phyloP scores from a whole-genome alignment of 352 stramenopile species.

The Phytophthora citrophthora region DNA sequence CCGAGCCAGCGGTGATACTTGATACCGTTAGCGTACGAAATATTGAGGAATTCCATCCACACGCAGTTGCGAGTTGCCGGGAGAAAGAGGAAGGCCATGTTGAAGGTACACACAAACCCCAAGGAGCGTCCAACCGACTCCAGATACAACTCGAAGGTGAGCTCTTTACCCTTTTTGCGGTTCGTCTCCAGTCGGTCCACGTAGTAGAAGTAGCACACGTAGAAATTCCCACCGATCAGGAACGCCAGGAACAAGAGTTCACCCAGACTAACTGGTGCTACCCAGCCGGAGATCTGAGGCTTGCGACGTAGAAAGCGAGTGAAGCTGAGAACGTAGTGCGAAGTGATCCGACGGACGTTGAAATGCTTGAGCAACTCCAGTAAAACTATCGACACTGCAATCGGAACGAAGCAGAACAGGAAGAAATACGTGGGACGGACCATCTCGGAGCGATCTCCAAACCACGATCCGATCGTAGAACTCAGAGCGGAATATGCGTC shows the following conservation, averaged over 20 bases:
- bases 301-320: slow-evolving; percentile 54
- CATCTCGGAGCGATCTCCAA: slow-evolving; percentile 55
- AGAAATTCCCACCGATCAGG: slow-evolving; percentile 44
- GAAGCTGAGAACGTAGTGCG: slow-evolving; percentile 32
- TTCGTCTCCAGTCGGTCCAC: slow-evolving; percentile 2
- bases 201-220: slow-evolving; percentile 37
- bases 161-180: not conserved
- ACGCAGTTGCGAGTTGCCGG: slow-evolving; percentile 49
- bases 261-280: slow-evolving; percentile 52
- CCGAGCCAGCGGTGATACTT: slow-evolving; percentile 64
- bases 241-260: slow-evolving; percentile 38
- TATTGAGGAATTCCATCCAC: slow-evolving; percentile 67
- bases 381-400: slow-evolving; percentile 45
- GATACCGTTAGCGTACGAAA: slow-evolving; percentile 57
- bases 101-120: slow-evolving; percentile 48
- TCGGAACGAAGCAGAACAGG: slow-evolving; percentile 46
- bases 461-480: slow-evolving; percentile 35
- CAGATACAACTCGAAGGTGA: slow-evolving; percentile 33
- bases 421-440: slow-evolving; percentile 58
- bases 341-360: slow-evolving; percentile 46
- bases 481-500: slow-evolving; percentile 29
- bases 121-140: slow-evolving; percentile 31
- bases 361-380: slow-evolving; percentile 46
- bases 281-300: slow-evolving; percentile 26
- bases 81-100: slow-evolving; percentile 60